phyloP scores from a whole-genome alignment of 768 basidiomycete species.

The Boletus bicolor region DNA sequence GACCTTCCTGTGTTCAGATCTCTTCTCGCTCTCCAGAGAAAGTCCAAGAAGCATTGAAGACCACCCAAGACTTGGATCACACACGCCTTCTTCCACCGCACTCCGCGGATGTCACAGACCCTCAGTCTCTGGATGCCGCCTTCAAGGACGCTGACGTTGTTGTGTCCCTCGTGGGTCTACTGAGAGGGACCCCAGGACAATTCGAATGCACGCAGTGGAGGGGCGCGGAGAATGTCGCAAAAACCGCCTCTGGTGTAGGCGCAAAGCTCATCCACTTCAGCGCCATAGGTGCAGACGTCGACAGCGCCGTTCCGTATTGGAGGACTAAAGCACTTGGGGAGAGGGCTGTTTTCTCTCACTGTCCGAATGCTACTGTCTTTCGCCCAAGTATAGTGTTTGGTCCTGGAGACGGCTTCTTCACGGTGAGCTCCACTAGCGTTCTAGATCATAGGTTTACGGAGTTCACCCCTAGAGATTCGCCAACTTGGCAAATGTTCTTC shows the following conservation, averaged over 20 bases:
- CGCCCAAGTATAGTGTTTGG: slow-evolving; percentile 75
- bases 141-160: slow-evolving; percentile 56
- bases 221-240: slow-evolving; percentile 66
- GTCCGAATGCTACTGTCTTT: slow-evolving; percentile 56
- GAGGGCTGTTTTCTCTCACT: slow-evolving; percentile 43
- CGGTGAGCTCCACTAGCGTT: slow-evolving; percentile 39
- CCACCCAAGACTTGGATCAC: slow-evolving; percentile 30
- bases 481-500: slow-evolving; percentile 53
- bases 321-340: slow-evolving; percentile 66
- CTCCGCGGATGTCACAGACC: slow-evolving; percentile 51
- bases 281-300: slow-evolving; percentile 68
- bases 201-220: slow-evolving; percentile 62
- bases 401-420: slow-evolving; percentile 73
- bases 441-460: neutral
- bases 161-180: slow-evolving; percentile 67
- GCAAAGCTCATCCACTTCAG: slow-evolving; percentile 66
- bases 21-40: slow-evolving; percentile 56
- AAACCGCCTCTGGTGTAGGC: slow-evolving; percentile 46
- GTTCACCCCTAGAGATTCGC: slow-evolving; percentile 52
- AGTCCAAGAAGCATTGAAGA: slow-evolving; percentile 34
- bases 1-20: slow-evolving; percentile 42
- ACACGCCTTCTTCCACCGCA: slow-evolving; percentile 40
- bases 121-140: slow-evolving; percentile 42
- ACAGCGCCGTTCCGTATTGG: slow-evolving; percentile 55
- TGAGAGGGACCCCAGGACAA: slow-evolving; percentile 52